Percentiles rank a stretch among this genome's conserved stretches.
These are phyloP conservation scores for Pythium rishiriense DNA, from an alignment of 352 stramenopile genomes.

Conservation along the genomic window DNA sequence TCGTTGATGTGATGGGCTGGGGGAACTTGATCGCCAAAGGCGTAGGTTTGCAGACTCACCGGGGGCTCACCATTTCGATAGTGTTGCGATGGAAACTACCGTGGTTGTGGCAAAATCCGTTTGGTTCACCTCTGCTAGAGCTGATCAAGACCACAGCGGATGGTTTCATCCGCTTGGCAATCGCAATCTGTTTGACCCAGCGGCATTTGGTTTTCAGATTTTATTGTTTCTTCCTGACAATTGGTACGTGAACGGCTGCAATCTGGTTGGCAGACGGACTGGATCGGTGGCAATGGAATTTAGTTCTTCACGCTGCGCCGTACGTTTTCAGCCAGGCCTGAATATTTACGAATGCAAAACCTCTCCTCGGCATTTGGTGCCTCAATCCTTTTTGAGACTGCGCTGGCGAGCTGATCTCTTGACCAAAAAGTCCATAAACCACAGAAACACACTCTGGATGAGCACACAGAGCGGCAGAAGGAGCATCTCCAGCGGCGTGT, in stretches of 20 bases:
- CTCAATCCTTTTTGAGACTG: not conserved
- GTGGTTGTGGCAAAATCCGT: not conserved
- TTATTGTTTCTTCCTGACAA: not conserved
- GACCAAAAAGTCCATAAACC: not conserved
- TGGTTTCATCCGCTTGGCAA: not conserved
- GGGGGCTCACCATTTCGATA: too few species aligned
- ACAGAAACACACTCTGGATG: not conserved
- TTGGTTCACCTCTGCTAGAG: not conserved
- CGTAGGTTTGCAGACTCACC: too few species aligned
- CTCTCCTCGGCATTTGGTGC: too few species aligned
- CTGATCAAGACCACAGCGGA: not conserved
- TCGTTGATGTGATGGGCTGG: too few species aligned
- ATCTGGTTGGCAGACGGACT: too few species aligned
- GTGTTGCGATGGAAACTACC: not conserved
- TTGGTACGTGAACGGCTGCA: too few species aligned
- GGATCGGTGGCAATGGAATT: too few species aligned
- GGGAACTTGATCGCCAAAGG: too few species aligned
- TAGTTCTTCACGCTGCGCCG: too few species aligned
- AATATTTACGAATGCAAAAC: too few species aligned
- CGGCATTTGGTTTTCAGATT: not conserved
- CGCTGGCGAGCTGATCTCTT: not conserved
- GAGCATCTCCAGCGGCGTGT: constrained; percentile 2
- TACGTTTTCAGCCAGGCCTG: too few species aligned
- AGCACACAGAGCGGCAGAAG: constrained; percentile 8
- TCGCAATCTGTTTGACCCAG: not conserved